phyloP scores from a whole-genome alignment of 2,329 filamentous ascomycete species.

The Botrytis tulipae region DNA sequence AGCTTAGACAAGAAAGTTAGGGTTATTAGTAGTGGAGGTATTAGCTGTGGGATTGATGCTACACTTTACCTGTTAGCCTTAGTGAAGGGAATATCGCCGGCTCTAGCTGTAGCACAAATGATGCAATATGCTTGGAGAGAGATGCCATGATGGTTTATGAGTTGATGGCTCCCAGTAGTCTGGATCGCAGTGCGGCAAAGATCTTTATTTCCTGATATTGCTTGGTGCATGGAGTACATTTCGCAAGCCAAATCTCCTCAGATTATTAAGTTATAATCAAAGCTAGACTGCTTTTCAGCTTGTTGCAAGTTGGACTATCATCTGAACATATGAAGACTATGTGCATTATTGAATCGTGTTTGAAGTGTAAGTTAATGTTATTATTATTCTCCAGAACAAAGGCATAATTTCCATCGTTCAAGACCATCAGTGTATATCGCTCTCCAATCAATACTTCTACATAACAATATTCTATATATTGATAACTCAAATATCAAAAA shows the following conservation, averaged over 20 bases:
- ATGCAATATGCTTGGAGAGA: constrained; percentile 22
- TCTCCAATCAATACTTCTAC: neutral
- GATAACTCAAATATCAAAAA: too few species aligned
- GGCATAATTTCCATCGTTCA: neutral
- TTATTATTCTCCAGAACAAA: neutral
- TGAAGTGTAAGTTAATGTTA: neutral
- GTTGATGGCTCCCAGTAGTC: neutral
- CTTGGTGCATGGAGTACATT: neutral
- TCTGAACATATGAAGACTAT: neutral
- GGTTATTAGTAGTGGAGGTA: constrained; percentile 77
- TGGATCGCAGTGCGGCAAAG: neutral
- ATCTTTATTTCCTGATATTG: too few species aligned
- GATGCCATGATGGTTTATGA: constrained; percentile 8
- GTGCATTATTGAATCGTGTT: neutral
- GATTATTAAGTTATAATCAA: neutral
- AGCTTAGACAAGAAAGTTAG: constrained; percentile 40
- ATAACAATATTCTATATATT: too few species aligned
- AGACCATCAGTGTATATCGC: neutral
- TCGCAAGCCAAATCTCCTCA: neutral
- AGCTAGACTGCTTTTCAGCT: neutral
- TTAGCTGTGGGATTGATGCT: constrained; percentile 79
- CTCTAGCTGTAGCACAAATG: constrained; percentile 10
- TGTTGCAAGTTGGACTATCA: neutral
- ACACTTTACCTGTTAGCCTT: constrained; percentile 40
- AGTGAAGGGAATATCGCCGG: constrained; percentile 8